Evolutionary conservation across 2,329 filamentous ascomycete species (phyloP).

Genomic region (Aspergillus latus): DNA sequence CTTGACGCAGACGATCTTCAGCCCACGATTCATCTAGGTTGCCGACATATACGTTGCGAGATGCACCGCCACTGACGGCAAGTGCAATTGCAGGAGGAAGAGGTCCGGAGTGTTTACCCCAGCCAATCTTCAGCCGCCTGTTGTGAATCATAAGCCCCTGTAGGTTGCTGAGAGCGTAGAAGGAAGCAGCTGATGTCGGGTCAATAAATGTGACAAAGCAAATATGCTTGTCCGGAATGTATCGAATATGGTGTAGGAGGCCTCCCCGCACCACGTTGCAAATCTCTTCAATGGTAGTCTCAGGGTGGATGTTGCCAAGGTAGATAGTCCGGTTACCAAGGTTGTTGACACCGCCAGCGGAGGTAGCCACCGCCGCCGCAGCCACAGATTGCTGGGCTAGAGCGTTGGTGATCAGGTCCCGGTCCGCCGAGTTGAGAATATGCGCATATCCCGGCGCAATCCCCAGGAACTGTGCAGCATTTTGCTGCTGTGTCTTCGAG

Average conservation of each 20-base stretch:
- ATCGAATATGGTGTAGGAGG: conserved; percentile 94
- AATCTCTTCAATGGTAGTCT: conserved; percentile 98
- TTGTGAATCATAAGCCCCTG: conserved; percentile 99
- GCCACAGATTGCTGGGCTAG: conserved; percentile 97
- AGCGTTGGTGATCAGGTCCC: conserved; percentile 93
- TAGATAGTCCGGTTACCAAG: conserved; percentile 97
- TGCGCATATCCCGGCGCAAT: conserved; percentile 96
- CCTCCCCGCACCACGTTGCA: conserved; percentile 98
- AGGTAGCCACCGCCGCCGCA: conserved; percentile 92
- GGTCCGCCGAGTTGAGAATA: conserved; percentile 92
- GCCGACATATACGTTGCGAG: conserved; percentile 97
- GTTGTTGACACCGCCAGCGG: conserved; percentile 95
- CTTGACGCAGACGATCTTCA: conserved; percentile 90
- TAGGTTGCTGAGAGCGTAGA: conserved; percentile 95
- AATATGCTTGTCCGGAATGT: conserved; percentile 99
- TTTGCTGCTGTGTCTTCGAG: conserved; percentile 99
- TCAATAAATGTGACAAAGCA: conserved; percentile 99
- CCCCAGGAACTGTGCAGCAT: conserved; percentile 94
- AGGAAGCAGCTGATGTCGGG: conserved; percentile 93
- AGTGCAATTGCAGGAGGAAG: conserved; percentile 93
- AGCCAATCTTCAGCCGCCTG: conserved; percentile 93
- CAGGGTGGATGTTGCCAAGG: conserved; percentile 96
- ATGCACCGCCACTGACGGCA: conserved; percentile 93
- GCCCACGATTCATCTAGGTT: conserved; percentile 98
- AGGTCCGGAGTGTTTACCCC: conserved; percentile 98